phyloP scores from a whole-genome alignment of 2,329 filamentous ascomycete species.

The Chaetomium sp. region DNA sequence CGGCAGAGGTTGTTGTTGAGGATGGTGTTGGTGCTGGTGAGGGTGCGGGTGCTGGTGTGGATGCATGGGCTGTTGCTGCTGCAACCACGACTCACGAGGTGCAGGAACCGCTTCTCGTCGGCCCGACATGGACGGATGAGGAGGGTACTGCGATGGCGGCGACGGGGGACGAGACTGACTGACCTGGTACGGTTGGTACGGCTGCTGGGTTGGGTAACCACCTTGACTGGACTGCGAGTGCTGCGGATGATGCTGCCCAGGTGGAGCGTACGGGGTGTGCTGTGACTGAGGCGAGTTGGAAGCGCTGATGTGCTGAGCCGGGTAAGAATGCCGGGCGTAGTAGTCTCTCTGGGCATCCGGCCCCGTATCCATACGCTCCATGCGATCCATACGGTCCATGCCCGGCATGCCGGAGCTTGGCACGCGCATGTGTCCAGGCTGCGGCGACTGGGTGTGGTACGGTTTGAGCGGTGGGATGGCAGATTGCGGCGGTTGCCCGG shows the following conservation, averaged over 20 bases:
- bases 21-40: conserved; percentile 16
- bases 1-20: conserved; percentile 20
- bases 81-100: conserved; percentile 33
- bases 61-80: conserved; percentile 22
- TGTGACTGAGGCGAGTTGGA: conserved; percentile 28
- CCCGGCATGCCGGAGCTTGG: conserved; percentile 33
- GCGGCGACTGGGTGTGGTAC: conserved; percentile 43
- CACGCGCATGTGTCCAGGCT: conserved; percentile 40
- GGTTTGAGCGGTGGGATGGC: conserved; percentile 52
- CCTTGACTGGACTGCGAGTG: conserved; percentile 22
- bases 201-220: conserved; percentile 21
- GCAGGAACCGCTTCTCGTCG: conserved; percentile 36
- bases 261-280: conserved; percentile 20
- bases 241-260: conserved; percentile 18
- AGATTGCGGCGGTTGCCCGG: conserved; percentile 33
- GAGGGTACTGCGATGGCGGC: conserved; percentile 49
- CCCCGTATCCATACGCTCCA: conserved; percentile 32
- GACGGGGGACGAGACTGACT: conserved; percentile 36
- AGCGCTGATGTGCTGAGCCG: conserved; percentile 27
- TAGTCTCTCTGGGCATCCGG: conserved; percentile 39
- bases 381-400: conserved; percentile 26
- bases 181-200: conserved; percentile 38
- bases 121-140: conserved; percentile 40
- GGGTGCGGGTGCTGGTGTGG: conserved; percentile 13
- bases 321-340: conserved; percentile 36